These are phyloP conservation scores for Pilasporangium apinafurcum DNA, from an alignment of 352 stramenopile genomes.

Conservation along the genomic window DNA sequence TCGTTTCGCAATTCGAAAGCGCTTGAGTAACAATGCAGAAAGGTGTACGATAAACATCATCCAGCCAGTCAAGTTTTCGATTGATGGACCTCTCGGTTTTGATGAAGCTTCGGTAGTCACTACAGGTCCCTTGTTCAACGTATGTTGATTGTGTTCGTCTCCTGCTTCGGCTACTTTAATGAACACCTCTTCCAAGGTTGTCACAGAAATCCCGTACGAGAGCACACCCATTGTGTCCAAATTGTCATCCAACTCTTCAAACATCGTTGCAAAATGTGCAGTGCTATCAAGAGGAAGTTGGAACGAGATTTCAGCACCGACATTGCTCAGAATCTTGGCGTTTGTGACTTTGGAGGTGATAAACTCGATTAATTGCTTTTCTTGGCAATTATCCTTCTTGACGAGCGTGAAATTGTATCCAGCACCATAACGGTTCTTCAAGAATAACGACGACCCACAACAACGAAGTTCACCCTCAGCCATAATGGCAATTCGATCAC, in stretches of 20 bases:
- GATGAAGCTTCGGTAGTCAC: background rate
- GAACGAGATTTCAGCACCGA: constrained; percentile 75
- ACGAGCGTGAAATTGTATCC: constrained; percentile 57
- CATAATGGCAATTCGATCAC: constrained; percentile 88
- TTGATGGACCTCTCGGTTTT: background rate
- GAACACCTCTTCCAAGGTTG: constrained; percentile 88
- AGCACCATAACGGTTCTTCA: constrained; percentile 78
- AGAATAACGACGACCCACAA: constrained; percentile 60
- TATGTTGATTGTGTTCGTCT: background rate
- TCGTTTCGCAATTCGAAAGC: constrained; percentile 37
- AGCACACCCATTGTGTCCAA: constrained; percentile 25
- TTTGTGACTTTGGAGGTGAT: constrained; percentile 27
- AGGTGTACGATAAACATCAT: constrained; percentile 37
- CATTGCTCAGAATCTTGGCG: constrained; percentile 38
- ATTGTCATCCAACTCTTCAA: constrained; percentile 57
- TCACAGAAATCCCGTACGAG: constrained; percentile 74
- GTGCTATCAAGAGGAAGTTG: constrained; percentile 63
- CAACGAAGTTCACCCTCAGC: constrained; percentile 58
- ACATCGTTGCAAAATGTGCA: constrained; percentile 53
- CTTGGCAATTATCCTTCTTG: background rate
- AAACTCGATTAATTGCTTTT: constrained; percentile 8
- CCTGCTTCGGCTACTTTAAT: constrained; percentile 69
- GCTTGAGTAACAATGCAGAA: constrained; percentile 51
- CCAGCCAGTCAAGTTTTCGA: background rate
- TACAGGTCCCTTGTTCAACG: background rate